A percentile compares a stretch with the other conserved stretches of the same genome.
These are phyloP conservation scores for Colletotrichum shisoi DNA, from an alignment of 2,329 filamentous ascomycete species.

Conservation along the genomic window DNA sequence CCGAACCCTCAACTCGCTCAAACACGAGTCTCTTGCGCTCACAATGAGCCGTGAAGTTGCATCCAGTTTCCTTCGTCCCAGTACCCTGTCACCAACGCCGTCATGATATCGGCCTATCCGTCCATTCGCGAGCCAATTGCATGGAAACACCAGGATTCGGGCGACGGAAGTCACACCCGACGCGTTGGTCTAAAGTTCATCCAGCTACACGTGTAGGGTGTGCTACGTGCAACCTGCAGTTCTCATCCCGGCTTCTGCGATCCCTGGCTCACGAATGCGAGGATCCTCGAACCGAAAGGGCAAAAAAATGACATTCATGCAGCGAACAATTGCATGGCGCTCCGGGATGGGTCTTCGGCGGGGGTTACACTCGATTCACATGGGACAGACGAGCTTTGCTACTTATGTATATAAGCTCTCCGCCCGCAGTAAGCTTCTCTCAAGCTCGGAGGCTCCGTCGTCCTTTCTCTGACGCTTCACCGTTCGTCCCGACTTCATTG, in stretches of 20 bases:
- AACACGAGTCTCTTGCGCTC: constrained; percentile 31
- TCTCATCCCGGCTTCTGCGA: constrained; percentile 5
- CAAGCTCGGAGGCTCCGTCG: background rate
- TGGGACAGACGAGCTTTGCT: constrained; percentile 29
- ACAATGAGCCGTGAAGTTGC: constrained; percentile 36
- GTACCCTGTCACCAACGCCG: constrained; percentile 23
- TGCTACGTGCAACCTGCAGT: constrained; percentile 24
- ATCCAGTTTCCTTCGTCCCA: constrained; percentile 28
- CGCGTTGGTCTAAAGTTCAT: constrained; percentile 26
- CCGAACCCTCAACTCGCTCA: constrained; percentile 18
- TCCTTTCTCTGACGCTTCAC: constrained; percentile 17
- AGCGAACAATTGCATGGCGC: constrained; percentile 11
- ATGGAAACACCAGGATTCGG: constrained; percentile 4
- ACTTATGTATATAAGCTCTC: constrained; percentile 39
- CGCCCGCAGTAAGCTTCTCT: constrained; percentile 23
- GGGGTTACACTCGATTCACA: constrained; percentile 17
- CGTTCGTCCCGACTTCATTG: constrained; percentile 23
- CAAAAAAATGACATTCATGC: constrained; percentile 27
- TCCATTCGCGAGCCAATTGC: constrained; percentile 27
- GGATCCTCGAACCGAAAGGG: constrained; percentile 18
- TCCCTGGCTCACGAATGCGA: constrained; percentile 26
- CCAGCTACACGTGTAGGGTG: constrained; percentile 8
- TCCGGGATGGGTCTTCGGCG: constrained; percentile 5
- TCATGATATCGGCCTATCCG: constrained; percentile 31
- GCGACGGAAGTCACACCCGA: constrained; percentile 31